Percentiles rank a stretch among this genome's conserved stretches.
phyloP scores from a whole-genome alignment of 164 flowering plant genomes.

The Kingdonia uniflora region DNA sequence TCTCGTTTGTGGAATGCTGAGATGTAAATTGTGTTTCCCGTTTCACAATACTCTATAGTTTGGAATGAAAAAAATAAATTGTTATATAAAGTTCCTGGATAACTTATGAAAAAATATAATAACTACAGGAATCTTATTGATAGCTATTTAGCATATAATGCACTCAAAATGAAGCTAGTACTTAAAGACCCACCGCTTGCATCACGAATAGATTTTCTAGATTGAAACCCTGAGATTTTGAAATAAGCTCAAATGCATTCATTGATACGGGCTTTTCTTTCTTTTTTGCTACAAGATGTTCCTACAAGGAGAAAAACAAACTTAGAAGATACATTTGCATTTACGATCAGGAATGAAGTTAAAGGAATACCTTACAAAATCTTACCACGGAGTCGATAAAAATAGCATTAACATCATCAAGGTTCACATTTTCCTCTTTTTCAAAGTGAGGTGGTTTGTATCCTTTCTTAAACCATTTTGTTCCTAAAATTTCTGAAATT shows the following conservation, averaged over 20 bases:
- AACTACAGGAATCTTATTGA: too few species aligned
- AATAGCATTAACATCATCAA: slow-evolving; percentile 82
- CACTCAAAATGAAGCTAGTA: too few species aligned
- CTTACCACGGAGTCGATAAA: slow-evolving; percentile 63
- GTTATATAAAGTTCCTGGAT: too few species aligned
- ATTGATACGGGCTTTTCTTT: slow-evolving; percentile 79
- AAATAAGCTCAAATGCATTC: slow-evolving; percentile 94
- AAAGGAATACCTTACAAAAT: slow-evolving; percentile 1
- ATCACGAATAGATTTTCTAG: slow-evolving; percentile 78
- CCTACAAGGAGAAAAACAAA: slow-evolving; percentile 27
- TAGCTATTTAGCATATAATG: too few species aligned
- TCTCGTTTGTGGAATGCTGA: slow-evolving; percentile 69
- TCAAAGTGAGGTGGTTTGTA: slow-evolving; percentile 60
- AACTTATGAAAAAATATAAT: too few species aligned
- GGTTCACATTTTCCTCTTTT: slow-evolving; percentile 46
- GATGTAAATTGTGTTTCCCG: slow-evolving; percentile 86
- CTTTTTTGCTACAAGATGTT: slow-evolving; percentile 71
- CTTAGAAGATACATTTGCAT: too few species aligned
- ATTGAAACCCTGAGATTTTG: slow-evolving; percentile 64
- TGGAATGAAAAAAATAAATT: not conserved
- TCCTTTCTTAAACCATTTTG: slow-evolving; percentile 84
- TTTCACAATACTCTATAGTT: slow-evolving; percentile 50
- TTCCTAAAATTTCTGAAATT: slow-evolving; percentile 59
- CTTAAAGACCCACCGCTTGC: slow-evolving; percentile 31
- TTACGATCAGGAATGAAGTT: too few species aligned